Base-by-base conservation (phyloP, 306 rosid genomes). In the Parietaria judaica region DNA sequence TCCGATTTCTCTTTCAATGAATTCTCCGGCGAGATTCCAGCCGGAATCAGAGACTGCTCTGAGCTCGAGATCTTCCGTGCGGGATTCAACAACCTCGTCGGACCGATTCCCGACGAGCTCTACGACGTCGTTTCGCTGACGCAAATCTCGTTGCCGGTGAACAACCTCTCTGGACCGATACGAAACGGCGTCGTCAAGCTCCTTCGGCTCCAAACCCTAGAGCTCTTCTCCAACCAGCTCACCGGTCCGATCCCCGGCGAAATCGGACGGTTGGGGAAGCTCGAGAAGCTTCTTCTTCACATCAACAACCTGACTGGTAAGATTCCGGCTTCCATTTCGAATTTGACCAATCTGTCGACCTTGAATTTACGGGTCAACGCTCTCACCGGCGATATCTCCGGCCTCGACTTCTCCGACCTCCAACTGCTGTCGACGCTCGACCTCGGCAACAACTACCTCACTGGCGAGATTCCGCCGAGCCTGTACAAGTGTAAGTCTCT, bases 401-500 rank as follows among this genome's bases (percentile, higher is more conserved):
- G 64, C 10, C 77, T 88, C 56, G 56, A 92, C 62, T 92, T 92
- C 85, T 88, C 96, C 0, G 56, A 62, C 7, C 68, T 92, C 50
- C 72, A 56, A 11, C 47, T 51, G 63, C 95, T 92, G 9, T 50
- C 66, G 14, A 86, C 78, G 23, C 82, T 92, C 56, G 99, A 92
- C 71, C 95, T 92, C 54, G 88, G 96, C 58, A 72, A 86, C 72
- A 92, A 92, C 70, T 50, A 48, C 11, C 88, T 92, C 51, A 72
- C 72, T 3, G 96, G 99, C 71, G 58, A 60, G 72, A 68, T 92
- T 16, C 99, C 96, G 8, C 58, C 72, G 36, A 82, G 80, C 67
- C 94, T 92, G 67, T 92, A 84, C 79, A 71, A 79, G 3, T 92
- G 99, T 74, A 80, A 70, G 78, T 80, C 90, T 58, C 81, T 92